phyloP scores from a whole-genome alignment of 75 land plant genomes.

The Pinus albicaulis region DNA sequence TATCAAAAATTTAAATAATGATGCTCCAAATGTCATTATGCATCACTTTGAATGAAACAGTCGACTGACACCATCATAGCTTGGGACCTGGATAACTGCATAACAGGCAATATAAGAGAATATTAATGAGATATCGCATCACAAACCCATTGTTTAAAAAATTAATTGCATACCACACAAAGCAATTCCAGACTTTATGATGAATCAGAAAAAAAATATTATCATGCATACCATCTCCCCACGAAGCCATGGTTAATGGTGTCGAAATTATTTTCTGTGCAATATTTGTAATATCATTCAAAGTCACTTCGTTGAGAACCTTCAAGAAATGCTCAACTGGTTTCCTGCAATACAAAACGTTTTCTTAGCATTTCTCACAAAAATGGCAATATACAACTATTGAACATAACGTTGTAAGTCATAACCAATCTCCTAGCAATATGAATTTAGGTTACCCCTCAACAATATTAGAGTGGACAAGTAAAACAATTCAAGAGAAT shows the following conservation, averaged over 20 bases:
- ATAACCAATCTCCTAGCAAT: no score
- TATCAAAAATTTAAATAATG: not conserved
- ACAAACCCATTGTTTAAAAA: not conserved
- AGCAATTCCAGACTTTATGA: not conserved
- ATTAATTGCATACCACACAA: not conserved
- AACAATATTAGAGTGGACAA: no score
- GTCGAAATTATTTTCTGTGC: conserved; percentile 73
- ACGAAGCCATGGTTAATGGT: conserved; percentile 93
- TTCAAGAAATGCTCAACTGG: conserved; percentile 71
- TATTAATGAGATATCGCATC: not conserved
- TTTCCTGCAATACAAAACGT: conserved; percentile 48
- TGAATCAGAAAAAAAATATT: not conserved
- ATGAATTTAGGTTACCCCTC: no score
- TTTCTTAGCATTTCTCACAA: not conserved
- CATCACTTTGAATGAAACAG: conserved; percentile 36
- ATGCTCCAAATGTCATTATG: not conserved
- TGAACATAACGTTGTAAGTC: no score
- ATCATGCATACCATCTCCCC: conserved; percentile 70
- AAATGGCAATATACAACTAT: no score
- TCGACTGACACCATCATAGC: conserved; percentile 62
- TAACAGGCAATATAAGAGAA: not conserved
- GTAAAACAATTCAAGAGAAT: not conserved
- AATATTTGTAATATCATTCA: conserved; percentile 63
- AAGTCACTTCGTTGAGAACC: conserved; percentile 56
- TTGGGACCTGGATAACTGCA: conserved; percentile 70